These are phyloP conservation scores for Solanum bulbocastanum DNA, from an alignment of 257 asterid species.

Conservation along the genomic window DNA sequence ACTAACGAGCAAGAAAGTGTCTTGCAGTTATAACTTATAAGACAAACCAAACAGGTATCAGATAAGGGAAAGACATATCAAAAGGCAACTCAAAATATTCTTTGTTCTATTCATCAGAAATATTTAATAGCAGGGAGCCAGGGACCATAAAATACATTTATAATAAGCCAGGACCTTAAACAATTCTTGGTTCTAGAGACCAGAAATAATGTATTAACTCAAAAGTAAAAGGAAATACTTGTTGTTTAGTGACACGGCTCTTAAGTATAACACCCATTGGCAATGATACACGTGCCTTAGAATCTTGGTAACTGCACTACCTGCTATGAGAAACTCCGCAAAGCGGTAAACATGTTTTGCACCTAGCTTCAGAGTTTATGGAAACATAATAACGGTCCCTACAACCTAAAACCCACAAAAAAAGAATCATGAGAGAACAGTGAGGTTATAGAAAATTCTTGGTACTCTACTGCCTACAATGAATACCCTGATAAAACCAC, in stretches of 20 bases:
- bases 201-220: not conserved
- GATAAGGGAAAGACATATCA: not conserved
- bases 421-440: not conserved
- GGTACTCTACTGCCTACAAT: not conserved
- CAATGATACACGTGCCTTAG: not conserved
- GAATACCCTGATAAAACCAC: not conserved
- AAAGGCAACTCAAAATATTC: not conserved
- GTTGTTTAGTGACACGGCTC: not conserved
- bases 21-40: not conserved
- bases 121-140: not conserved
- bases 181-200: not conserved
- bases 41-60: not conserved
- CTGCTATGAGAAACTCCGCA: not conserved
- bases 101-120: not conserved
- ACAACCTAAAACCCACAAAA: not conserved
- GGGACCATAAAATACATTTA: not conserved
- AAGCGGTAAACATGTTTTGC: not conserved
- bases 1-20: not conserved
- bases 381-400: not conserved
- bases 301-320: not conserved
- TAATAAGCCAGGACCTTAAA: not conserved
- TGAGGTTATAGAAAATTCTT: not conserved
- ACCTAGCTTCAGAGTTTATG: not conserved
- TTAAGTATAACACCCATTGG: not conserved
- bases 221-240: not conserved